A percentile compares a stretch with the other conserved stretches of the same genome.
Conservation (phyloP, 768 basidiomycete species). For the Megacollybia marginata region DNA sequence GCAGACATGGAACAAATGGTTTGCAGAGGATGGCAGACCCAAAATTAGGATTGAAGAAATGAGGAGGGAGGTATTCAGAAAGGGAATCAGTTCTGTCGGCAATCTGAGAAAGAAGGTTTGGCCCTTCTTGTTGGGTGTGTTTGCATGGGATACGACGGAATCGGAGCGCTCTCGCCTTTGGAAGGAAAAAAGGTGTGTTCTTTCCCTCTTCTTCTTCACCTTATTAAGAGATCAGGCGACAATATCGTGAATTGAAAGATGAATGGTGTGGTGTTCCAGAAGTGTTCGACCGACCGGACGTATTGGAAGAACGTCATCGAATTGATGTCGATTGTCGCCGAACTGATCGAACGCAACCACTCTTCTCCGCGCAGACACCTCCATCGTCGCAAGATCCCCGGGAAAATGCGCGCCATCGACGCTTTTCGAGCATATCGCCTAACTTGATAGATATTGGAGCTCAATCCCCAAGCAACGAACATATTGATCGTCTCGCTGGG, state of each 20-base stretch:
- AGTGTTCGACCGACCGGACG: conserved; percentile 72
- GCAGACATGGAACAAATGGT: conserved; percentile 72
- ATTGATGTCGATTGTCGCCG: conserved; percentile 96
- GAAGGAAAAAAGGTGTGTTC: conserved; percentile 51
- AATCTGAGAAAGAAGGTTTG: conserved; percentile 68
- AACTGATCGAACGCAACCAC: conserved; percentile 89
- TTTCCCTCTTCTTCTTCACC: not conserved
- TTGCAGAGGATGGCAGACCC: conserved; percentile 62
- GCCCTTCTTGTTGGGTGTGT: conserved; percentile 85
- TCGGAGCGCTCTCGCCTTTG: conserved; percentile 54
- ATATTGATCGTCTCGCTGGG: conserved; percentile 80
- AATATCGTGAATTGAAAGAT: conserved; percentile 64
- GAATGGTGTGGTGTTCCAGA: conserved; percentile 83
- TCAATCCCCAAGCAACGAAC: conserved; percentile 84
- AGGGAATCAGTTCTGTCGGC: conserved; percentile 53
- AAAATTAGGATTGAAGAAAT: conserved; percentile 61
- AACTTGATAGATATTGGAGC: conserved; percentile 69
- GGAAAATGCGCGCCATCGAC: conserved; percentile 49
- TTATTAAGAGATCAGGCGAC: conserved; percentile 34
- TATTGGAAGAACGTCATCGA: conserved; percentile 86
- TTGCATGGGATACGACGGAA: conserved; percentile 68
- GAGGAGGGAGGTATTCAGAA: conserved; percentile 68
- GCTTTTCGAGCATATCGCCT: conserved; percentile 70
- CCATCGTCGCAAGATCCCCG: conserved; percentile 26
- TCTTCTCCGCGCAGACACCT: conserved; percentile 51